phyloP scores from a whole-genome alignment of 2,329 filamentous ascomycete genomes.

The Atkinsonella texensis region DNA sequence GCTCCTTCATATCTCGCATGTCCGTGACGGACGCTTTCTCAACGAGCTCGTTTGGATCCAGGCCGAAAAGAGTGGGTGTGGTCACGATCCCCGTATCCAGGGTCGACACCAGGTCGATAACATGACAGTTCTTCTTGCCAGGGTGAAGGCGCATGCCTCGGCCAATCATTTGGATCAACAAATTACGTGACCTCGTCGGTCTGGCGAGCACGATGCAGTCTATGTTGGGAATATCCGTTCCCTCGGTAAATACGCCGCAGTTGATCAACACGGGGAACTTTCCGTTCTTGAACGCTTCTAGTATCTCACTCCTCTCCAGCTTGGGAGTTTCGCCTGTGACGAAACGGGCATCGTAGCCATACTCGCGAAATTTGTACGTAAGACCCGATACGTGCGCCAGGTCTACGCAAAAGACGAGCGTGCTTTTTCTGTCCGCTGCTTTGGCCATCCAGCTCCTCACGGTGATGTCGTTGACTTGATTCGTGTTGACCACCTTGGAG shows the following conservation, averaged over 20 bases:
- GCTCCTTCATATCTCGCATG: slow-evolving; percentile 42
- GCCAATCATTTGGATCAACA: slow-evolving; percentile 96
- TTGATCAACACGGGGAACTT: slow-evolving; percentile 85
- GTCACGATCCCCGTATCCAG: slow-evolving; percentile 77
- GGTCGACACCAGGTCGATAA: slow-evolving; percentile 91
- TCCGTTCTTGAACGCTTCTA: slow-evolving; percentile 64
- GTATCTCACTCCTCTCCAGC: slow-evolving; percentile 51
- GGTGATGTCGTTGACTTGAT: slow-evolving; percentile 68
- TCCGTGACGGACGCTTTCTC: slow-evolving; percentile 51
- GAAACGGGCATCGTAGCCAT: slow-evolving; percentile 72
- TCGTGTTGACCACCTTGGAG: slow-evolving; percentile 71
- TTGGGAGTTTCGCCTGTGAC: slow-evolving; percentile 74
- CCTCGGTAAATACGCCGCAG: slow-evolving; percentile 93
- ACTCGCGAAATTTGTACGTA: slow-evolving; percentile 60
- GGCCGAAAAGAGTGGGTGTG: slow-evolving; percentile 82
- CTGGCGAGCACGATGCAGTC: slow-evolving; percentile 83
- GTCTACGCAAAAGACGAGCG: slow-evolving; percentile 90
- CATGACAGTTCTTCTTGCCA: slow-evolving; percentile 77
- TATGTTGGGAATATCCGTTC: slow-evolving; percentile 94
- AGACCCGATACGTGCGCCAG: slow-evolving; percentile 67
- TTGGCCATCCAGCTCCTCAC: slow-evolving; percentile 78
- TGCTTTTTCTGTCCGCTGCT: slow-evolving; percentile 63
- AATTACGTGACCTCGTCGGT: slow-evolving; percentile 83
- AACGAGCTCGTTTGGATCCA: slow-evolving; percentile 72
- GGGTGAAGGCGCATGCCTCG: slow-evolving; percentile 75